Conservation (phyloP, 768 basidiomycete genomes). For the Glaciozyma martinii region DNA sequence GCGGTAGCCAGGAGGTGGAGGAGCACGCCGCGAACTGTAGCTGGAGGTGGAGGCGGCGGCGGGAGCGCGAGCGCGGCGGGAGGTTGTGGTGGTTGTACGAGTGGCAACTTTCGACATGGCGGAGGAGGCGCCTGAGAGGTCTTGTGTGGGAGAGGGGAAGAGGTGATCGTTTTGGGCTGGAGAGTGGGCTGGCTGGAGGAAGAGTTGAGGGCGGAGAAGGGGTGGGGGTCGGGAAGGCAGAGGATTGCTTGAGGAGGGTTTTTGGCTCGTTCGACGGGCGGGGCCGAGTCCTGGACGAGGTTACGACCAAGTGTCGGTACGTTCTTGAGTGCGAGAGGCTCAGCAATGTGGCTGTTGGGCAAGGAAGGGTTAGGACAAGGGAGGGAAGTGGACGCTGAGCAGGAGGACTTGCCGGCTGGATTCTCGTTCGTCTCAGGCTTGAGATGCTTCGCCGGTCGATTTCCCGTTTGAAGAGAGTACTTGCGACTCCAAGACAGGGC, state of each 20-base stretch:
- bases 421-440: too few relatives aligned
- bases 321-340: too few relatives aligned
- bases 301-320: too few relatives aligned
- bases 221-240: neutral
- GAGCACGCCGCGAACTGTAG: constrained; percentile 4
- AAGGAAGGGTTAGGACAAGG: too few relatives aligned
- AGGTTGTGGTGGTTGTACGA: neutral
- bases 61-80: neutral
- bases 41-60: neutral
- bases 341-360: too few relatives aligned
- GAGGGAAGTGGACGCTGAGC: too few relatives aligned
- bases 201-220: neutral
- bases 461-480: too few relatives aligned
- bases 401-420: too few relatives aligned
- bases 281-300: neutral
- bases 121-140: neutral
- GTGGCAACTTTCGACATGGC: neutral
- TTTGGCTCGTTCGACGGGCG: neutral
- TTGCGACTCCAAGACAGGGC: too few relatives aligned
- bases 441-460: too few relatives aligned
- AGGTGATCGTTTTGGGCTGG: constrained; percentile 44
- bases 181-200: constrained; percentile 45
- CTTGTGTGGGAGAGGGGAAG: too few relatives aligned
- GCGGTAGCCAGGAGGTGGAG: constrained; percentile 11
- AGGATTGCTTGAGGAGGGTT: neutral